Evolutionary conservation across 176 grass and related monocot species (phyloP).

Genomic region (Stipa capillata): DNA sequence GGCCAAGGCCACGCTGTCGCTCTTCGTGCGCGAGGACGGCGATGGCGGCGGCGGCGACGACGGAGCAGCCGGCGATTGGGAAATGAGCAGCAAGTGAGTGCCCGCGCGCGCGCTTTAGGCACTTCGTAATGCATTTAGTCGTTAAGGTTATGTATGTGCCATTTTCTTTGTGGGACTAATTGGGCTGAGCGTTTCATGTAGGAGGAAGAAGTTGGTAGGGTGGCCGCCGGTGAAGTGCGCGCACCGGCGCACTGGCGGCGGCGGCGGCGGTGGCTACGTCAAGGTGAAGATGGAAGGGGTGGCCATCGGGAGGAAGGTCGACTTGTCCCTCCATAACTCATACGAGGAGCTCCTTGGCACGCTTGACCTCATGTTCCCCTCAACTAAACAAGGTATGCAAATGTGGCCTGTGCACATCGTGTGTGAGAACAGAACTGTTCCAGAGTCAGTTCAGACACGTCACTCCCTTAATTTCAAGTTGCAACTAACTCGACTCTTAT

Average conservation of each 20-base stretch:
- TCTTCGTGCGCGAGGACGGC: conserved; percentile 13
- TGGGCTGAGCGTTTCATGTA: neutral
- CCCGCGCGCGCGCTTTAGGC: neutral
- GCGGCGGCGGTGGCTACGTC: conserved; percentile 25
- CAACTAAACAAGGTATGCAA: neutral
- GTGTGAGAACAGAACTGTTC: no score
- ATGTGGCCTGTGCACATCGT: neutral
- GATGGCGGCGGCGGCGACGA: neutral
- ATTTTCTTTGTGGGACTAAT: neutral
- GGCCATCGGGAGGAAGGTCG: conserved; percentile 74
- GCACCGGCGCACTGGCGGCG: neutral
- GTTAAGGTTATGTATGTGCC: neutral
- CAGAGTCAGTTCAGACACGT: no score
- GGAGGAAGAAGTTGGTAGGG: conserved; percentile 46
- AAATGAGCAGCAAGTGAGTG: conserved; percentile 25
- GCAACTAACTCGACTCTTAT: neutral
- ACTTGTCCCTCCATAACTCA: conserved; percentile 47
- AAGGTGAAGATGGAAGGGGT: conserved; percentile 87
- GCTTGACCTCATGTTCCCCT: conserved; percentile 53
- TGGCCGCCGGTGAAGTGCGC: conserved; percentile 76
- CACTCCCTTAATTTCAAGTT: neutral
- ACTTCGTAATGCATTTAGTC: no score
- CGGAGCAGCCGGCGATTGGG: neutral
- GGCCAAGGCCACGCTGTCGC: conserved; percentile 20
- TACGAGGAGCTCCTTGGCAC: conserved; percentile 53